phyloP scores from a whole-genome alignment of 352 stramenopile species.

The Pythium biforme region DNA sequence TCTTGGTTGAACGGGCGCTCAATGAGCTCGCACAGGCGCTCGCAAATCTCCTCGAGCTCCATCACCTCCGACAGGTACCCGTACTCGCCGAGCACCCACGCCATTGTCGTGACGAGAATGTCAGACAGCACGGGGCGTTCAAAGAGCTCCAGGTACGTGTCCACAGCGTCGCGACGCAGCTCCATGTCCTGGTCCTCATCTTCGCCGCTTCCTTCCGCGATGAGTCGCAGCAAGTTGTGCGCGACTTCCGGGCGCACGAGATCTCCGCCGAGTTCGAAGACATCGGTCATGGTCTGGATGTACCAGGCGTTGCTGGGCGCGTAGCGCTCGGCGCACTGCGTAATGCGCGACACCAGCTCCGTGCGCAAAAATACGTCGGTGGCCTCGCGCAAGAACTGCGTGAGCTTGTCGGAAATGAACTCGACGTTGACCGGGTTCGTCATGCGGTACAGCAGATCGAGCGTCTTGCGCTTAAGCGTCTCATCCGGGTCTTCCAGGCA shows the following conservation, averaged over 20 bases:
- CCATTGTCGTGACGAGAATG: constrained; percentile 97
- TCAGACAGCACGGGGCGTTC: constrained; percentile 93
- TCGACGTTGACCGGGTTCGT: constrained; percentile 99
- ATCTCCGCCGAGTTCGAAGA: constrained; percentile 96
- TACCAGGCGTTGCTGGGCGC: constrained; percentile 99
- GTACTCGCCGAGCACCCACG: constrained; percentile 99
- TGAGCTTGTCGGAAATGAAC: constrained; percentile 99
- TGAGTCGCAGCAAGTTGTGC: constrained; percentile 98
- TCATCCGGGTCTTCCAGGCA: constrained; percentile 99
- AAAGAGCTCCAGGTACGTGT: constrained; percentile 96
- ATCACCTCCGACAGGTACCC: constrained; percentile 94
- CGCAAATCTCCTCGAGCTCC: constrained; percentile 93
- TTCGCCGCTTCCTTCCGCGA: constrained; percentile 97
- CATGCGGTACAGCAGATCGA: constrained; percentile 97
- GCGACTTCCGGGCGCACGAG: constrained; percentile 96
- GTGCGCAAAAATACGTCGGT: constrained; percentile 97
- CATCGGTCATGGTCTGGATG: constrained; percentile 97
- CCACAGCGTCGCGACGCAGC: constrained; percentile 95
- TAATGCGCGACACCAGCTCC: constrained; percentile 97
- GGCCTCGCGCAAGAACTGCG: constrained; percentile 94
- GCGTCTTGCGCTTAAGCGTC: constrained; percentile 98
- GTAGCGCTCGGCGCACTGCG: constrained; percentile 96
- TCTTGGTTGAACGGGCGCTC: constrained; percentile 84
- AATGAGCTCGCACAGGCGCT: constrained; percentile 93
- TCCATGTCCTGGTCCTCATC: constrained; percentile 96